These are phyloP conservation scores for Triticum urartu DNA, from an alignment of 176 grass and related monocot species.

Conservation along the genomic window DNA sequence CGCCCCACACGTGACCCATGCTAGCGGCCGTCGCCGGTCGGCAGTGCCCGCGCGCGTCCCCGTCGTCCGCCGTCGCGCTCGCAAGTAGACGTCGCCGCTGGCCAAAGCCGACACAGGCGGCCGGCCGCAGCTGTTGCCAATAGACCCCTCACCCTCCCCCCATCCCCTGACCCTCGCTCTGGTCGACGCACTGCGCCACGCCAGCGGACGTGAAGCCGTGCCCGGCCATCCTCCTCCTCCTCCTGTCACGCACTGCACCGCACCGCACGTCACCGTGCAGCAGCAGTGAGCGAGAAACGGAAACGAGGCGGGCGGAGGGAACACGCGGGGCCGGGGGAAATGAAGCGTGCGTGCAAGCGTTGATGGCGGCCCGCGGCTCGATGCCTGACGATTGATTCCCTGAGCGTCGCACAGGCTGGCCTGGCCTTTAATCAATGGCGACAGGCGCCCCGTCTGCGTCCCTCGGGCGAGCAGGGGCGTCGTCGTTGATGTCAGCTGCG, in stretches of 20 bases:
- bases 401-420: neutral
- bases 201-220: neutral
- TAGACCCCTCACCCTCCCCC: neutral
- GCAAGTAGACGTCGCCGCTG: neutral
- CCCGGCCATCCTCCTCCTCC: no score
- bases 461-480: neutral
- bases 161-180: neutral
- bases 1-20: neutral
- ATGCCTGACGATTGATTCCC: slow-evolving; percentile 17
- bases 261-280: neutral
- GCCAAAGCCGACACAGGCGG: neutral
- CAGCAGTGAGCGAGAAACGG: neutral
- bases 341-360: neutral
- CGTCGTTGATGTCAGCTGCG: neutral
- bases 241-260: neutral
- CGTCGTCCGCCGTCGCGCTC: neutral
- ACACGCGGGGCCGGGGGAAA: neutral
- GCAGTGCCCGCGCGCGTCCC: neutral
- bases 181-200: neutral
- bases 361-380: neutral
- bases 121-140: neutral
- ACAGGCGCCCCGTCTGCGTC: neutral
- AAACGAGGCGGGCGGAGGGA: neutral
- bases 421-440: neutral
- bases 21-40: neutral